Evolutionary conservation across 495 filamentous ascomycete species (phyloP).

Genomic region (Trichoderma virens): DNA sequence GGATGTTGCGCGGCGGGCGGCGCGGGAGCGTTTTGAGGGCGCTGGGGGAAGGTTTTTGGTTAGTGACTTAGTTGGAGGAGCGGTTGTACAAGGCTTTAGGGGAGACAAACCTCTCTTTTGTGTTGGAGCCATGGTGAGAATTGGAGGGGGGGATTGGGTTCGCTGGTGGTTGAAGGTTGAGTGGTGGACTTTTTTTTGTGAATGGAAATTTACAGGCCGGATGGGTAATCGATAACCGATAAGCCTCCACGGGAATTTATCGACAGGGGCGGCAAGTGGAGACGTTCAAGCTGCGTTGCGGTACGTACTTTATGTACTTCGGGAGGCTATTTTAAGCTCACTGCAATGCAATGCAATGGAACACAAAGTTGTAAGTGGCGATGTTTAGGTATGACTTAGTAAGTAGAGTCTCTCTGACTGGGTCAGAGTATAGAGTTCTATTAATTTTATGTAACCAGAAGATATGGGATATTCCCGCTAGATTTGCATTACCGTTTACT

Average conservation of each 20-base stretch:
- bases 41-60: slow-evolving; percentile 19
- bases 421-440: too few relatives aligned
- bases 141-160: not conserved
- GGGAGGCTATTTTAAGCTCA: not conserved
- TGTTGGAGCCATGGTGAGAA: slow-evolving; percentile 4
- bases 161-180: not conserved
- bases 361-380: too few relatives aligned
- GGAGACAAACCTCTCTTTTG: slow-evolving; percentile 8
- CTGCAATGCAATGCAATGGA: not conserved
- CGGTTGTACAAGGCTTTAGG: not conserved
- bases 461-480: too few relatives aligned
- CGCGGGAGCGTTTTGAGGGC: slow-evolving; percentile 56
- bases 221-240: slow-evolving; percentile 3
- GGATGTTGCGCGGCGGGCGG: slow-evolving; percentile 62
- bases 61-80: not conserved
- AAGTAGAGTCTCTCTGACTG: too few relatives aligned
- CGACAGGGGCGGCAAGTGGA: not conserved
- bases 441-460: too few relatives aligned
- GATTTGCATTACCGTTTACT: too few relatives aligned
- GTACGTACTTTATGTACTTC: not conserved
- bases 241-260: not conserved
- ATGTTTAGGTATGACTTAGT: too few relatives aligned
- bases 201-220: slow-evolving; percentile 7
- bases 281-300: not conserved
- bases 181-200: slow-evolving; percentile 4